These are phyloP conservation scores for Cryptococcus deneoformans DNA, from an alignment of 1,284 basidiomycete species.

Conservation along the genomic window DNA sequence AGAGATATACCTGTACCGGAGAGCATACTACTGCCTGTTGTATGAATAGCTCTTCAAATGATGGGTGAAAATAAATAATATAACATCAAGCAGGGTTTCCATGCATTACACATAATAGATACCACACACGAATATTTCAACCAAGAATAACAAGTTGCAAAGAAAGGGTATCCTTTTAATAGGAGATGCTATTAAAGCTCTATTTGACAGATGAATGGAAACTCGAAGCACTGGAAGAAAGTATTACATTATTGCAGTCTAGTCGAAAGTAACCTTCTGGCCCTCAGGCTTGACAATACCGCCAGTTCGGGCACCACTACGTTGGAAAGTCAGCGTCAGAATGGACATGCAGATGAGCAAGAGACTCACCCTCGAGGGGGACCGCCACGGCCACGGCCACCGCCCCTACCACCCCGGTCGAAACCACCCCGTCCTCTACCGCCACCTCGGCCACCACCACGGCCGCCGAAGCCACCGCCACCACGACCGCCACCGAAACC, in stretches of 20 bases:
- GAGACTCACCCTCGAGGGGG: conserved; percentile 39
- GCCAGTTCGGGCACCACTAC: conserved; percentile 60
- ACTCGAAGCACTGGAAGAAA: no score
- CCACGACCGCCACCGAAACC: conserved; percentile 52
- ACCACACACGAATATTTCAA: conserved; percentile 1
- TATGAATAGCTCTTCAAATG: not conserved
- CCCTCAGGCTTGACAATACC: conserved; percentile 72
- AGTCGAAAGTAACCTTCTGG: conserved; percentile 75
- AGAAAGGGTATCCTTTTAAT: conserved; percentile 2
- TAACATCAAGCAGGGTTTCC: not conserved
- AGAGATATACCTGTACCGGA: no score
- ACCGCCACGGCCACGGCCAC: conserved; percentile 41
- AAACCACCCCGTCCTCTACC: conserved; percentile 40
- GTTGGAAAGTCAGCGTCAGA: conserved; percentile 3
- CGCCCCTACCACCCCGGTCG: conserved; percentile 40
- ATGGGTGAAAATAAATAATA: not conserved
- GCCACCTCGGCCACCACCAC: conserved; percentile 47
- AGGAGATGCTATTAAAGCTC: not conserved
- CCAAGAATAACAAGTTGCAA: not conserved
- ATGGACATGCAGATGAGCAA: not conserved
- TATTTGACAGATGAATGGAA: not conserved
- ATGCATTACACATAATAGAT: conserved; percentile 8
- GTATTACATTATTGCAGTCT: conserved; percentile 13
- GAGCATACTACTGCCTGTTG: no score
- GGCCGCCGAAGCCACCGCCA: conserved; percentile 43